phyloP scores from a whole-genome alignment of 495 filamentous ascomycete genomes.

The Cladorrhinum samala region DNA sequence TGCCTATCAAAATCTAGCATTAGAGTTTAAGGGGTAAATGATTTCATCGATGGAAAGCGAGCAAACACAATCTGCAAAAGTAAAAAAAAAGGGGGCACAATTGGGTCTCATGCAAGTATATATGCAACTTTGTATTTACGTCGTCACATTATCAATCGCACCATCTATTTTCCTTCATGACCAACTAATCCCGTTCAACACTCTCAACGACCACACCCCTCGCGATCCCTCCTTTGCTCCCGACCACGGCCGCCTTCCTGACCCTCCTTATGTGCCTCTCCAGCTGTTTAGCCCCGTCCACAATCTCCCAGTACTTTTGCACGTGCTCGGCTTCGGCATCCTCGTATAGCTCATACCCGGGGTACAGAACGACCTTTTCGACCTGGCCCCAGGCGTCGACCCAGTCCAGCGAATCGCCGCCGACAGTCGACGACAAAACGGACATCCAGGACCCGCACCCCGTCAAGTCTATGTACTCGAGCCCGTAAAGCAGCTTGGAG shows the following conservation, averaged over 20 bases:
- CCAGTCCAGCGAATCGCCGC: constrained; percentile 39
- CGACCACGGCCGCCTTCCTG: constrained; percentile 12
- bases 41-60: too few relatives aligned
- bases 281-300: constrained; percentile 26
- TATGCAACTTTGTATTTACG: too few relatives aligned
- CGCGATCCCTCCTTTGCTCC: constrained; percentile 33
- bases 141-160: too few relatives aligned
- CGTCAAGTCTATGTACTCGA: constrained; percentile 76
- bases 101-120: too few relatives aligned
- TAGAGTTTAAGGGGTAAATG: too few relatives aligned
- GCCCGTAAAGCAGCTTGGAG: constrained; percentile 57
- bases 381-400: constrained; percentile 42
- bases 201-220: constrained; percentile 37
- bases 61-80: too few relatives aligned
- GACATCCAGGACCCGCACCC: constrained; percentile 67
- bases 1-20: too few relatives aligned
- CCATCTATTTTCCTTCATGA: too few relatives aligned
- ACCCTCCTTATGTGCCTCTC: constrained; percentile 33
- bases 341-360: constrained; percentile 26
- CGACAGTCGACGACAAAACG: constrained; percentile 44
- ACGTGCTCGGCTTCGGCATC: constrained; percentile 11
- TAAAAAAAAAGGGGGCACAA: too few relatives aligned
- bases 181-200: neutral
- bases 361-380: constrained; percentile 27
- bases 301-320: constrained; percentile 22